These are phyloP conservation scores for Melocanna baccifera DNA, from an alignment of 176 grass and related monocot genomes.

Conservation along the genomic window DNA sequence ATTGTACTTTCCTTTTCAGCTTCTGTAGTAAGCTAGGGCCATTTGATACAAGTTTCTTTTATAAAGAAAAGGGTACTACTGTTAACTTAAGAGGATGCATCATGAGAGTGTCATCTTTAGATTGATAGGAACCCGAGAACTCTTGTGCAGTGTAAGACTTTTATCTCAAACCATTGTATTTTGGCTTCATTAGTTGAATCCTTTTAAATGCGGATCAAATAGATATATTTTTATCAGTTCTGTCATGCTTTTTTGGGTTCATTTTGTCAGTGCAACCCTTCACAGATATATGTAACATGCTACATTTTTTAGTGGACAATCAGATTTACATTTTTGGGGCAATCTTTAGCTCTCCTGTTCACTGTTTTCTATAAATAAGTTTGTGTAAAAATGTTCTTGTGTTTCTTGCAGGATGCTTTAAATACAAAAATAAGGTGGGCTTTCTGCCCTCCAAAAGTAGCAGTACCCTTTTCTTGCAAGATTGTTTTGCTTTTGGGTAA, in stretches of 20 bases:
- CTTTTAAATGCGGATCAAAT: no score
- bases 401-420: neutral
- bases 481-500: no score
- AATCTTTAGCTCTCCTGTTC: neutral
- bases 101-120: neutral
- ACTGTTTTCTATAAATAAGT: neutral
- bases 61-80: neutral
- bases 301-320: neutral
- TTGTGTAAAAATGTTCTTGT: neutral
- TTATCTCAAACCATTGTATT: no score
- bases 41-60: no score
- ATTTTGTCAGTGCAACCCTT: neutral
- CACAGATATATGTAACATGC: neutral
- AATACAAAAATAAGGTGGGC: neutral
- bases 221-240: neutral
- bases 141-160: neutral
- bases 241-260: neutral
- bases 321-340: neutral
- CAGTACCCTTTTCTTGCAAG: no score
- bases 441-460: constrained; percentile 15
- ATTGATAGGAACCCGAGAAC: neutral
- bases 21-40: neutral
- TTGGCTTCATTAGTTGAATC: no score
- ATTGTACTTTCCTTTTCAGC: no score
- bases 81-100: neutral